Evolutionary conservation across 208 protist species (phyloP).

Genomic region (Trypanosoma rangeli): DNA sequence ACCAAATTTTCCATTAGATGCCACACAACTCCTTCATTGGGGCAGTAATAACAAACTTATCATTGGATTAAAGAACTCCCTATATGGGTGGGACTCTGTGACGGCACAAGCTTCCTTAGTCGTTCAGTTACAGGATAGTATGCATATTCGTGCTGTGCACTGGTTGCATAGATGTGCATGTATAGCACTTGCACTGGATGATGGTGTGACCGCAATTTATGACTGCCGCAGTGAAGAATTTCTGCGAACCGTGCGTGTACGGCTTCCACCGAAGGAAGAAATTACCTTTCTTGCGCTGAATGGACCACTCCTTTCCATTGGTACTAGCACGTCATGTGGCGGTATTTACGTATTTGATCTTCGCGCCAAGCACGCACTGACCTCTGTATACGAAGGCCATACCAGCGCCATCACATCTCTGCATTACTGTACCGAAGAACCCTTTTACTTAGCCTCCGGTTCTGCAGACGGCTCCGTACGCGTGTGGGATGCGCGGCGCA

Average conservation of each 20-base stretch:
- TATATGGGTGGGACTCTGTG: constrained; percentile 76
- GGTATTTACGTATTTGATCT: constrained; percentile 71
- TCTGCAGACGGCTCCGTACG: constrained; percentile 58
- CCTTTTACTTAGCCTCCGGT: constrained; percentile 81
- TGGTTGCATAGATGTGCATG: constrained; percentile 82
- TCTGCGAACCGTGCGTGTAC: constrained; percentile 59
- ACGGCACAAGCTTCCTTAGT: constrained; percentile 52
- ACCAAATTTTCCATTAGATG: constrained; percentile 58
- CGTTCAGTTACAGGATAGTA: constrained; percentile 53
- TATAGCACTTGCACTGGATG: constrained; percentile 61
- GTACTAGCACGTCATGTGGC: constrained; percentile 39
- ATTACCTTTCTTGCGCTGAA: constrained; percentile 67
- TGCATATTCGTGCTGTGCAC: constrained; percentile 52
- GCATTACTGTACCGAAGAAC: constrained; percentile 74
- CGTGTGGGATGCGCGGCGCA: constrained; percentile 74
- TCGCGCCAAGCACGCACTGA: constrained; percentile 63
- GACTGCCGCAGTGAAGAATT: constrained; percentile 63
- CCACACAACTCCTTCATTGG: constrained; percentile 80
- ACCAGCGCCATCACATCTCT: constrained; percentile 42
- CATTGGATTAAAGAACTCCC: constrained; percentile 70
- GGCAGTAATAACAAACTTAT: constrained; percentile 80
- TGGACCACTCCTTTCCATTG: constrained; percentile 67
- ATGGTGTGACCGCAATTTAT: constrained; percentile 69
- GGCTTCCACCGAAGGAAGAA: constrained; percentile 27
- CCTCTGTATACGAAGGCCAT: constrained; percentile 67